Conservation (phyloP, 257 asterid genomes). For the Paraleonurus japonicus region DNA sequence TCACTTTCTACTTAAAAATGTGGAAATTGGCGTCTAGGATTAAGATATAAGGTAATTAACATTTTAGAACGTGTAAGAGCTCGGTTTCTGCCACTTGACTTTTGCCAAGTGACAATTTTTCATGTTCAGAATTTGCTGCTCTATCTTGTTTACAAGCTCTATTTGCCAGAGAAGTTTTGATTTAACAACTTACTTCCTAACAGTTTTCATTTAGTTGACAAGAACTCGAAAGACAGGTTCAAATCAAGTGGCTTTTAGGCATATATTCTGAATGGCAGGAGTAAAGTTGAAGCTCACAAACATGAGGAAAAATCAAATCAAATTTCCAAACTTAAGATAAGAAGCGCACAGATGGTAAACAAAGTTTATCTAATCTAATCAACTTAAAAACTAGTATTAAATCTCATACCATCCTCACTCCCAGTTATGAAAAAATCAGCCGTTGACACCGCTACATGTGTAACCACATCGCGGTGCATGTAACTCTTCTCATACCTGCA, state of each 20-base stretch:
- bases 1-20: neutral
- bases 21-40: neutral
- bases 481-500: constrained; percentile 98
- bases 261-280: neutral
- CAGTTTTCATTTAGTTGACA: neutral
- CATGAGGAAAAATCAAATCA: neutral
- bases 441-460: constrained; percentile 91
- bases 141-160: neutral
- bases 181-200: neutral
- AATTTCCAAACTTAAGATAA: constrained; percentile 1
- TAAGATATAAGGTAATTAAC: neutral
- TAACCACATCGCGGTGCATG: constrained; percentile 98
- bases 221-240: neutral
- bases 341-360: neutral
- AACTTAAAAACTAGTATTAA: neutral
- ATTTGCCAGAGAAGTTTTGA: neutral
- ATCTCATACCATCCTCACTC: constrained; percentile 76
- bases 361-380: constrained; percentile 9
- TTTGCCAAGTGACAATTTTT: constrained; percentile 1
- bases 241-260: constrained; percentile 10
- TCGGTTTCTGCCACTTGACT: neutral
- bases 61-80: neutral
- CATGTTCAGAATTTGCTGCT: neutral
- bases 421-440: constrained; percentile 96
- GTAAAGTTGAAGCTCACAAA: neutral